Conservation (phyloP, 177 flowering plant genomes). For the Tripterygium wilfordii region DNA sequence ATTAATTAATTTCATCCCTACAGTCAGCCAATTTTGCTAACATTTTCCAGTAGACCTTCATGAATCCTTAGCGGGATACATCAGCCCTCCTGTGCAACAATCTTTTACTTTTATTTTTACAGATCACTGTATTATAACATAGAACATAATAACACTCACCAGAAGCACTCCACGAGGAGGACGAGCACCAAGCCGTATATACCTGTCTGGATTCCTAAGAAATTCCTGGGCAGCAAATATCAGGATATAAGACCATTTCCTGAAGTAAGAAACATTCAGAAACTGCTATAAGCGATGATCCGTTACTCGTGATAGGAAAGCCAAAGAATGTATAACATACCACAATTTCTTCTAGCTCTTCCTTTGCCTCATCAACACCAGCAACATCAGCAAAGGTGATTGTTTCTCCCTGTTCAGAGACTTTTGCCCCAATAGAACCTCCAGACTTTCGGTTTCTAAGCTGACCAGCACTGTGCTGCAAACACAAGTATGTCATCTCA, state of each 20-base stretch:
- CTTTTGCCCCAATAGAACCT: slow-evolving; percentile 64
- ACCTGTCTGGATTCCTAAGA: slow-evolving; percentile 86
- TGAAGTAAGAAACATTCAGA: slow-evolving; percentile 4
- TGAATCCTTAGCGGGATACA: too few species aligned
- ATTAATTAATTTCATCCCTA: too few species aligned
- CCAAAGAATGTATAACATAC: slow-evolving; percentile 34
- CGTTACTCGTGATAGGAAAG: not conserved
- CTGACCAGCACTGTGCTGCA: slow-evolving; percentile 81
- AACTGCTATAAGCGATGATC: not conserved
- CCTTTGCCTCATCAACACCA: slow-evolving; percentile 99
- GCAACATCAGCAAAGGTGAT: slow-evolving; percentile 96
- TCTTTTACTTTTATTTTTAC: too few species aligned
- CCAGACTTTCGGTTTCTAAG: slow-evolving; percentile 82
- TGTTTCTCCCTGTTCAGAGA: slow-evolving; percentile 72
- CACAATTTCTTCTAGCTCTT: slow-evolving; percentile 98
- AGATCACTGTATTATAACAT: too few species aligned
- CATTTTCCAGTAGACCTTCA: too few species aligned
- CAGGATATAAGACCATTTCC: slow-evolving; percentile 12
- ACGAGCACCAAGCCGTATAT: slow-evolving; percentile 86
- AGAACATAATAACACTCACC: slow-evolving; percentile 89
- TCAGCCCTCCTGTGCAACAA: too few species aligned
- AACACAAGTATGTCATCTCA: slow-evolving; percentile 8
- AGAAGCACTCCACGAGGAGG: slow-evolving; percentile 97
- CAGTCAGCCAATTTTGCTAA: too few species aligned
- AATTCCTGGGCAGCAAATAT: slow-evolving; percentile 67